Conservation (phyloP, 306 rosid genomes). For the Ochetophila trinervis region DNA sequence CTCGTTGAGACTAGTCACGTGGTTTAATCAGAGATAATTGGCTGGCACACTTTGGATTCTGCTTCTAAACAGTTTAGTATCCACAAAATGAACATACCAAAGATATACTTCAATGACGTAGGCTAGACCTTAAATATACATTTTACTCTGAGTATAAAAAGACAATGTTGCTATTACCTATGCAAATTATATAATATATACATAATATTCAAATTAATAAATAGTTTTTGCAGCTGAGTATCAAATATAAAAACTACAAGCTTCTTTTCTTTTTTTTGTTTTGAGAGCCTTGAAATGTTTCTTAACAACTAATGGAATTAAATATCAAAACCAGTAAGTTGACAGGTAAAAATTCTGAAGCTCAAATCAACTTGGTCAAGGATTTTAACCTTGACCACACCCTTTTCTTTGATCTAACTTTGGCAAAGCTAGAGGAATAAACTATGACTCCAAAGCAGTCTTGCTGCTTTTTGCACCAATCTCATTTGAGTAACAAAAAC, state of each 20-base stretch:
- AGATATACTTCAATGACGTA: slow-evolving; percentile 30
- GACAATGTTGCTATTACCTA: slow-evolving; percentile 25
- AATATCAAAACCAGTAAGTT: background rate
- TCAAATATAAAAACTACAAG: slow-evolving; percentile 5
- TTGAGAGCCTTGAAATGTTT: background rate
- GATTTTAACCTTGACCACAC: background rate
- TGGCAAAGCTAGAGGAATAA: slow-evolving; percentile 6
- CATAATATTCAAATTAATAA: no score
- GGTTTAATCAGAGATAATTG: slow-evolving; percentile 37
- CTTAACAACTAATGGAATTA: no score
- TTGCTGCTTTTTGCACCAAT: no score
- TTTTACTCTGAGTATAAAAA: slow-evolving; percentile 12
- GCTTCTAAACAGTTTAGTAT: slow-evolving; percentile 34
- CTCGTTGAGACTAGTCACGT: slow-evolving; percentile 50
- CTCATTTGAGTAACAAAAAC: background rate
- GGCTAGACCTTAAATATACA: slow-evolving; percentile 13
- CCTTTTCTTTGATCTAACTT: background rate
- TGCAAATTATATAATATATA: background rate
- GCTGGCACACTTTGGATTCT: slow-evolving; percentile 78
- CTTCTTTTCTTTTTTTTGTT: background rate
- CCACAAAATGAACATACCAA: slow-evolving; percentile 26
- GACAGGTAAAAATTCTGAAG: background rate
- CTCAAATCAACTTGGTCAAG: slow-evolving; percentile 3
- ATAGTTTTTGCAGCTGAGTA: no score
- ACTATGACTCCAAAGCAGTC: background rate